Evolutionary conservation across 345 rosid genomes (phyloP).

Genomic region (Melastoma malabathricum): DNA sequence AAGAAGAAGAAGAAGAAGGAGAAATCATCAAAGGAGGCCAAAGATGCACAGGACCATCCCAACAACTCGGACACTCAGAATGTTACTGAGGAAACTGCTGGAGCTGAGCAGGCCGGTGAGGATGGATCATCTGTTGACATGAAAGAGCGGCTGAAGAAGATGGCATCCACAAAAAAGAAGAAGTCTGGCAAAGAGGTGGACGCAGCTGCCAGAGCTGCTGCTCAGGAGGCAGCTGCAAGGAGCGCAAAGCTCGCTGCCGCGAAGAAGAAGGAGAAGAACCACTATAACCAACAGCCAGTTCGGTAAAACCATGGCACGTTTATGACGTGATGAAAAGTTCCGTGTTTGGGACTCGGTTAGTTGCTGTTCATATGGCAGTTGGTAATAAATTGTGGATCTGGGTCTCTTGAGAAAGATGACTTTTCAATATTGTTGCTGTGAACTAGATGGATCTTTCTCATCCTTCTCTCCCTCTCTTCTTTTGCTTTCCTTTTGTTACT

Average conservation of each 20-base stretch:
- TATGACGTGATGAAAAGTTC: no score
- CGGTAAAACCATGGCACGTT: conserved; percentile 17
- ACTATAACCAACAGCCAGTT: conserved; percentile 71
- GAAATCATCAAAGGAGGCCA: conserved; percentile 36
- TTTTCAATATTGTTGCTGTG: no score
- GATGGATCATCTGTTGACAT: conserved; percentile 35
- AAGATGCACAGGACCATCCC: conserved; percentile 36
- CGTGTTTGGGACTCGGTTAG: no score
- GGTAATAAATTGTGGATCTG: no score
- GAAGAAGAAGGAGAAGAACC: conserved; percentile 83
- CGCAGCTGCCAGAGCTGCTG: conserved; percentile 56
- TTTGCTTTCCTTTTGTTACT: no score
- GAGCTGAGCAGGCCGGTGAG: conserved; percentile 17
- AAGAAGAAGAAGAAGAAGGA: conserved; percentile 79
- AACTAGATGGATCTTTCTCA: no score
- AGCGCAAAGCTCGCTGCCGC: conserved; percentile 64
- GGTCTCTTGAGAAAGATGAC: no score
- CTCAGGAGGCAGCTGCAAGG: conserved; percentile 65
- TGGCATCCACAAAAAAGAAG: conserved; percentile 52
- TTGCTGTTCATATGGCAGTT: no score
- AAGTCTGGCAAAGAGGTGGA: conserved; percentile 68
- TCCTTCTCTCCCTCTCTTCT: no score
- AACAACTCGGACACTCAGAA: conserved; percentile 15
- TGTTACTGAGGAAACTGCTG: conserved; percentile 19
- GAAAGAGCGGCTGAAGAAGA: conserved; percentile 57